Base-by-base conservation (phyloP, 208 protist species). In the Entamoeba invadens region DNA sequence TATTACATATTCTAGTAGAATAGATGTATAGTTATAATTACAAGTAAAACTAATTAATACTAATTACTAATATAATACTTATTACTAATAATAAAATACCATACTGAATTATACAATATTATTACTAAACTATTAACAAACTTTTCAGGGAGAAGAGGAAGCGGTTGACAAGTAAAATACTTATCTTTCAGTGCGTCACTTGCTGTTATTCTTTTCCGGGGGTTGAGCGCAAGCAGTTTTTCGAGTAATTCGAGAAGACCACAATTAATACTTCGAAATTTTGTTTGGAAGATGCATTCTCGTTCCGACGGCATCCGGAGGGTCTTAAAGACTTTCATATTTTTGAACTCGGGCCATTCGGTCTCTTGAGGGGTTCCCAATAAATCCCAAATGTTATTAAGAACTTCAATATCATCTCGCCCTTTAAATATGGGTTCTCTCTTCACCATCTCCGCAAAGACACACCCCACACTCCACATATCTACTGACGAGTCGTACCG, bases 391-490 rank as follows among this genome's bases (percentile, higher is more conserved):
- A 96, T 96, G 16, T 95, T 94, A 87, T 93, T 95, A 1, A 96
- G 44, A 57, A 95, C 6, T n/a, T 94, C 95, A 42, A 96, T 95
- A 47, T 96, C 94, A n/a, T n/a, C 94, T 44, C 96, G 94, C 31
- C 95, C 95, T 2, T 87, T 46, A 93, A 95, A 96, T 1, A 96
- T 18, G 2, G 95, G 95, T 38, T 4, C 8, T 16, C 45, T 38
- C 31, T 35, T 96, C n/a, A 98, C 96, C 97, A 99, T 98, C 96
- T 99, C 98, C 38, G 98, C 98, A 94, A 99, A 98, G 94, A 99
- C 99, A 95, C 98, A 99, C 68, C 99, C 99, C 91, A 99, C 97
- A 5, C 97, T 98, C 99, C 99, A 99, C 21, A 99, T 97, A 96
- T 99, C 99, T 12, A 99, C 98, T 3, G 98, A 97, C 0, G 98